phyloP scores from a whole-genome alignment of 345 rosid species.

The Garcia nutans region DNA sequence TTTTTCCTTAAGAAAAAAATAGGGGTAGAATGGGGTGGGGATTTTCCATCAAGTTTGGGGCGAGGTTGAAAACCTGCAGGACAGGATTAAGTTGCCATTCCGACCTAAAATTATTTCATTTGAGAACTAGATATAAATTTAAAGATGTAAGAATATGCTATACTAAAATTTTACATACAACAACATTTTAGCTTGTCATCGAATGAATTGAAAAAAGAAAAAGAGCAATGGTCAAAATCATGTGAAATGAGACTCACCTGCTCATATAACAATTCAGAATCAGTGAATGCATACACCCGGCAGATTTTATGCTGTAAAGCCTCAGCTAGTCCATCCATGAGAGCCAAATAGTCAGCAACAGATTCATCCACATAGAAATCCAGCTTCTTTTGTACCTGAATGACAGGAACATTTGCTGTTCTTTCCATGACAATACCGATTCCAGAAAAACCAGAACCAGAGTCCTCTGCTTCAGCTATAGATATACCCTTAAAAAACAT shows the following conservation, averaged over 20 bases:
- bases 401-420: constrained; percentile 40
- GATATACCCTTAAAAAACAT: constrained; percentile 86
- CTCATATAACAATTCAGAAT: constrained; percentile 56
- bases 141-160: not conserved
- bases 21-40: no score
- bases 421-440: constrained; percentile 89
- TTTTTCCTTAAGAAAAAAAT: no score
- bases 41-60: not conserved
- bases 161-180: not conserved
- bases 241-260: constrained; percentile 50
- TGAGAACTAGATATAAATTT: not conserved
- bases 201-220: not conserved
- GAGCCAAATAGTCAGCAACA: constrained; percentile 81
- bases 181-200: not conserved
- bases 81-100: not conserved
- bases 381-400: constrained; percentile 91
- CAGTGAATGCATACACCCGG: constrained; percentile 73
- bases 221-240: not conserved
- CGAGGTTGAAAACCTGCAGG: not conserved
- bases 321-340: constrained; percentile 79
- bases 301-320: constrained; percentile 57
- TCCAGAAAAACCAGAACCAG: constrained; percentile 64
- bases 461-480: constrained; percentile 51
- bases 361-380: constrained; percentile 74
- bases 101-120: not conserved